phyloP scores from a whole-genome alignment of 2,329 filamentous ascomycete species.

The Beauveria varroae region DNA sequence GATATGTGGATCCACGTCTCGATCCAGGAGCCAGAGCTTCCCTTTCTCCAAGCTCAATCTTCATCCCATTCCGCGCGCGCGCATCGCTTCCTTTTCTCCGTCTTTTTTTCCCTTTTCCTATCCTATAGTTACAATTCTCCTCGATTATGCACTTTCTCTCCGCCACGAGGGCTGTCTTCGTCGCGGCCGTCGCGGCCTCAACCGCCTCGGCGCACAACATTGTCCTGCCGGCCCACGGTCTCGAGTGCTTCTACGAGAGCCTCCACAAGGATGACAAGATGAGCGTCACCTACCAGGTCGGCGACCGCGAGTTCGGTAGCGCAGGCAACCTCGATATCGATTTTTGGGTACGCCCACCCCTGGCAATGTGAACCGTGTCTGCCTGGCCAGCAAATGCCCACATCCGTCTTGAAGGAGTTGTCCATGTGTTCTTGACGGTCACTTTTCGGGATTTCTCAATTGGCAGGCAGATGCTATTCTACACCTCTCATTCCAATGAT shows the following conservation, averaged over 20 bases:
- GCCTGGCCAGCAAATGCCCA: neutral
- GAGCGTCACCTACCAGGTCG: slow-evolving; percentile 97
- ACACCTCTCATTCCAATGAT: neutral
- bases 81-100: neutral
- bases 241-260: slow-evolving; percentile 95
- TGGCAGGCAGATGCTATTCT: neutral
- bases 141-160: slow-evolving; percentile 35
- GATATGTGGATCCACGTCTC: slow-evolving; percentile 11
- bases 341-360: slow-evolving; percentile 70
- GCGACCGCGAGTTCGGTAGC: slow-evolving; percentile 90
- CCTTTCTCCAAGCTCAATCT: neutral
- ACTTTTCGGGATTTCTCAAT: too few species aligned
- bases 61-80: neutral
- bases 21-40: slow-evolving; percentile 12
- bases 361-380: neutral
- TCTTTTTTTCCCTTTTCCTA: neutral
- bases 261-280: slow-evolving; percentile 94
- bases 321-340: slow-evolving; percentile 94
- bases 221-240: slow-evolving; percentile 82
- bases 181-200: slow-evolving; percentile 37
- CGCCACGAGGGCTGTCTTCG: slow-evolving; percentile 36
- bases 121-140: neutral
- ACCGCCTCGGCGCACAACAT: slow-evolving; percentile 85
- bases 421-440: neutral
- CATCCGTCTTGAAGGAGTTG: neutral